Evolutionary conservation across 2,329 filamentous ascomycete genomes (phyloP), one percentile per base, ranked within the genome.

Genomic region (Aspergillus intermedius): DNA sequence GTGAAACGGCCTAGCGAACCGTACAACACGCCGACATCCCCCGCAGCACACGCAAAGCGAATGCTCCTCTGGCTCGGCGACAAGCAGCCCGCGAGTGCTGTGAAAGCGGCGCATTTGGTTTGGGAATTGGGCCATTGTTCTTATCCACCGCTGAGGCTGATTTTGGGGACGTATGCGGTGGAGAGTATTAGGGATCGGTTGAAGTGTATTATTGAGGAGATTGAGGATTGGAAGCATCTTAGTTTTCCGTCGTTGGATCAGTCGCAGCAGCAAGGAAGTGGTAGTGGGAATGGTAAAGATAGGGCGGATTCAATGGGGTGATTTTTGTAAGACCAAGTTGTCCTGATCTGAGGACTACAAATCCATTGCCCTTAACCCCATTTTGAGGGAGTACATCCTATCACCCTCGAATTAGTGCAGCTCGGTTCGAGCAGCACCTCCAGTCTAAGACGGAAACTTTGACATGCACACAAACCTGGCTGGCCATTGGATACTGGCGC

Each of bases 1-100:
- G 87, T 97, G 60, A 95, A 95, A 62, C 83, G 85, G 2, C 82
- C 88, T 2, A 91, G 87, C 62, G 84, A 88, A 60, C 83, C 88
- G 0, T 98, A 98, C 65, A 79, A 83, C 5, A 81, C 82, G 17
- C 74, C 86, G 0, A 88, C 86, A 2, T 85, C 87, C 9, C 93
- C 93, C 0, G 88, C 93, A 1, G 79, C 91, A 3, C 93, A 98
- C 70, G 89, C 91, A 1, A 86, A 87, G 61, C 78, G 91, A 23
- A 93, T 97, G 78, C 82, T 97, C 10, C 89, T 95, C 68, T 97
- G 93, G 93, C 76, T 97, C 17, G 88, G 88, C 13, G 89, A 96
- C 63, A 82, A 88, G 53, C 91, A 97, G 68, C 91, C 91, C 4
- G 93, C 90, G 10, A 95, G 88, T 66, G 89, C 89, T 0, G 85